Evolutionary conservation across 306 rosid species (phyloP).

Genomic region (Casuarina cunninghamiana): DNA sequence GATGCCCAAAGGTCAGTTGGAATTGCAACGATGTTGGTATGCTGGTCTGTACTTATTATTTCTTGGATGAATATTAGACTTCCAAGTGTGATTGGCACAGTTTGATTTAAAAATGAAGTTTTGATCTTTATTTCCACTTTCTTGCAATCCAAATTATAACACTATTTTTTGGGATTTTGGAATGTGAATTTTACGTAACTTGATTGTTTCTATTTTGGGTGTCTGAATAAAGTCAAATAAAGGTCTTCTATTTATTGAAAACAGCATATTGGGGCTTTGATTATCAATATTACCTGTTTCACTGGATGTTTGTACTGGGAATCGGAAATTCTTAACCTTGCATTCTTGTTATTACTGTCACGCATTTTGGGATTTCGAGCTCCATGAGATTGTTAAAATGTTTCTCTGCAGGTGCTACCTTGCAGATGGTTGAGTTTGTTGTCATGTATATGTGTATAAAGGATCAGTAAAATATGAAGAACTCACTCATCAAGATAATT

Average conservation of each 20-base stretch:
- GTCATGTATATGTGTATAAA: neutral
- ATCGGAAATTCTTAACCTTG: neutral
- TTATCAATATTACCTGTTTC: neutral
- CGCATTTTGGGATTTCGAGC: too few species aligned
- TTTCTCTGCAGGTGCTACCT: neutral
- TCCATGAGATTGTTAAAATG: too few species aligned
- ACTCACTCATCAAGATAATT: too few species aligned
- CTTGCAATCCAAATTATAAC: neutral
- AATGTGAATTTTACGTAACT: neutral
- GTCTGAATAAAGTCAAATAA: too few species aligned
- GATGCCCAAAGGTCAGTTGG: constrained; percentile 92
- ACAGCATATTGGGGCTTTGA: neutral
- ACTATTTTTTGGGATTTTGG: neutral
- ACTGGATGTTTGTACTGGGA: neutral
- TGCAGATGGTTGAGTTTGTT: neutral
- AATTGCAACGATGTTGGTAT: constrained; percentile 5
- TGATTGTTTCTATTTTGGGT: neutral
- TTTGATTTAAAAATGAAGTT: constrained; percentile 3
- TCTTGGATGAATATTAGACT: neutral
- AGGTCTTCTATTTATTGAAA: neutral
- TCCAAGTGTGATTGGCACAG: neutral
- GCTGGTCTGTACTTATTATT: neutral
- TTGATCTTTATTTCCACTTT: neutral
- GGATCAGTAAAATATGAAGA: neutral
- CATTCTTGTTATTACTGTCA: too few species aligned